These are phyloP conservation scores for Platismatia glauca DNA, from an alignment of 495 filamentous ascomycete species.

Conservation along the genomic window DNA sequence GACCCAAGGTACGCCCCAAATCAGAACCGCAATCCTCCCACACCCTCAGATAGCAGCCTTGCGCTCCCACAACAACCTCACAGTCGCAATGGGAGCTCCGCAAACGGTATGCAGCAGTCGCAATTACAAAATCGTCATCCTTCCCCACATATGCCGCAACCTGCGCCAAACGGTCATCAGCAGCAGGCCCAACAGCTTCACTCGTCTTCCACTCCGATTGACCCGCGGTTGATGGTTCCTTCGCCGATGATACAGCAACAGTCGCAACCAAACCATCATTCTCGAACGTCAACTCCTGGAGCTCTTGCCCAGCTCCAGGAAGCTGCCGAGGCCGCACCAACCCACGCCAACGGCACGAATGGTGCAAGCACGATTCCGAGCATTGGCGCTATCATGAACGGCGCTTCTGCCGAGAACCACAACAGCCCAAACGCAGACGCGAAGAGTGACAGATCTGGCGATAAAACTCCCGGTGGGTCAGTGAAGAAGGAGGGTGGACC, in stretches of 20 bases:
- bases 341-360: conserved; percentile 14
- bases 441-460: conserved; percentile 15
- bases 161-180: conserved; percentile 14
- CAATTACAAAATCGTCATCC: conserved; percentile 14
- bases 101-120: conserved; percentile 15
- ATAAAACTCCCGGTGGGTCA: conserved; percentile 13
- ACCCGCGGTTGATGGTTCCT: conserved; percentile 23
- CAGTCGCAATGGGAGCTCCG: conserved; percentile 4
- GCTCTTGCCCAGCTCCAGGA: conserved; percentile 13
- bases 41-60: conserved; percentile 6
- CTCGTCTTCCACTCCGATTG: conserved; percentile 23
- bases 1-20: conserved; percentile 14
- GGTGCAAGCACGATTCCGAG: conserved; percentile 40
- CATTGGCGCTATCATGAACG: conserved; percentile 45
- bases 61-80: conserved; percentile 6
- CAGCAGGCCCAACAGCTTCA: conserved; percentile 14
- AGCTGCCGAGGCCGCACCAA: conserved; percentile 3
- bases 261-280: conserved; percentile 5
- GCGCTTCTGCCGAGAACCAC: conserved; percentile 25
- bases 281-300: conserved; percentile 10
- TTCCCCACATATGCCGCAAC: conserved; percentile 16
- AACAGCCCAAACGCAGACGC: conserved; percentile 15
- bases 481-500: conserved; percentile 17
- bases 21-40: conserved; percentile 6
- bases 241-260: conserved; percentile 16